A percentile compares a stretch with the other conserved stretches of the same genome.
phyloP scores from a whole-genome alignment of 371 early-diverging fungal genomes.

The Apophysomyces trapeziformis region DNA sequence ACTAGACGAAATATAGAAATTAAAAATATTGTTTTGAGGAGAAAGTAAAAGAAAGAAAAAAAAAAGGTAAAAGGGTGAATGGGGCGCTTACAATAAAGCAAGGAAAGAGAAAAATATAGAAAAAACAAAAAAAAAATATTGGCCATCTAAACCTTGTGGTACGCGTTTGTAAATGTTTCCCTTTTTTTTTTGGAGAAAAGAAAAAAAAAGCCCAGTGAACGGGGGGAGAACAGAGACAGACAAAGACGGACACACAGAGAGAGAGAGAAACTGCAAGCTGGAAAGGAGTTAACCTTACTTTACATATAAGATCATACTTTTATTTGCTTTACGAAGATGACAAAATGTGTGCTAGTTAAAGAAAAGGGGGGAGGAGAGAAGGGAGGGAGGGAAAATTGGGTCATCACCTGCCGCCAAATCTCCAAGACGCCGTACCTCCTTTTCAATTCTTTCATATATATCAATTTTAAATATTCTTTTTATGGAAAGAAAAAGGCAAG shows the following conservation, averaged over 20 bases:
- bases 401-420: conserved; percentile 10
- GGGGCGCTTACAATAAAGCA: neutral
- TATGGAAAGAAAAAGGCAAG: neutral
- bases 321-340: neutral
- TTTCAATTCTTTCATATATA: conserved; percentile 1
- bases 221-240: neutral
- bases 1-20: too few species aligned
- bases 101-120: neutral
- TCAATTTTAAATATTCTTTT: conserved; percentile 9
- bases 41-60: conserved; percentile 5
- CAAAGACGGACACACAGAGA: too few species aligned
- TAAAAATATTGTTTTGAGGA: too few species aligned
- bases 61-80: neutral
- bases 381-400: neutral
- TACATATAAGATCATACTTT: neutral
- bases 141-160: conserved; percentile 5
- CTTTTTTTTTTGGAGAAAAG: neutral
- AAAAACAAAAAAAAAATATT: neutral
- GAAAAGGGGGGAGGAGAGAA: too few species aligned
- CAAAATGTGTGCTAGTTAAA: neutral
- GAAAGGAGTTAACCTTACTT: neutral
- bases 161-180: conserved; percentile 2
- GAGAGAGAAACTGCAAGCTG: neutral
- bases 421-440: conserved; percentile 5
- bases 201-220: neutral